Conservation (phyloP, 768 basidiomycete genomes). For the Suillus occidentalis region DNA sequence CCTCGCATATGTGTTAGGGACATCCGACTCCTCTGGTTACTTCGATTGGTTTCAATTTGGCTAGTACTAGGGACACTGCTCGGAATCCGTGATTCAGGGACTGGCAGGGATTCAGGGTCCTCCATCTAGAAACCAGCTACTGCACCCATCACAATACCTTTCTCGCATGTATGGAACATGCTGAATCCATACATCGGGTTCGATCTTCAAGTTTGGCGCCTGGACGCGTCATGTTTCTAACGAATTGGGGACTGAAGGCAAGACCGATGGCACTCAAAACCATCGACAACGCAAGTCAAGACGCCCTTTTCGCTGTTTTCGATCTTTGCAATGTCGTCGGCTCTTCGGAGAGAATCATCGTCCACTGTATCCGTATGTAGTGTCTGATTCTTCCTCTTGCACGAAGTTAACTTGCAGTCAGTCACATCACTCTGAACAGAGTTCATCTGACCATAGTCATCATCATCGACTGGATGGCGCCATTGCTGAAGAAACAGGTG, state of each 20-base stretch:
- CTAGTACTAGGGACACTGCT: no score
- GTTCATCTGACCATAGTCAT: not conserved
- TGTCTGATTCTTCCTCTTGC: not conserved
- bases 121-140: no score
- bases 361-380: no score
- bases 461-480: not conserved
- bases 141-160: no score
- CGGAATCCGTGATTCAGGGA: no score
- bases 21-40: no score
- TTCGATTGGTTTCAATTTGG: no score
- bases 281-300: not conserved
- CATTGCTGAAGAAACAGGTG: slow-evolving; percentile 25
- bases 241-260: not conserved
- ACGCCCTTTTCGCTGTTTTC: not conserved
- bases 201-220: not conserved
- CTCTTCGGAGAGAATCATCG: not conserved
- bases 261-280: not conserved
- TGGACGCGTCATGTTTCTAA: not conserved
- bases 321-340: not conserved
- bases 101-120: no score
- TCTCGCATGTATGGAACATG: no score
- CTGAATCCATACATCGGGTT: not conserved
- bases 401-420: not conserved
- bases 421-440: not conserved
- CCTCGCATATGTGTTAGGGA: no score